These are phyloP conservation scores for Syncephalis plumigaleata DNA, from an alignment of 371 early-diverging fungal species.

Conservation along the genomic window DNA sequence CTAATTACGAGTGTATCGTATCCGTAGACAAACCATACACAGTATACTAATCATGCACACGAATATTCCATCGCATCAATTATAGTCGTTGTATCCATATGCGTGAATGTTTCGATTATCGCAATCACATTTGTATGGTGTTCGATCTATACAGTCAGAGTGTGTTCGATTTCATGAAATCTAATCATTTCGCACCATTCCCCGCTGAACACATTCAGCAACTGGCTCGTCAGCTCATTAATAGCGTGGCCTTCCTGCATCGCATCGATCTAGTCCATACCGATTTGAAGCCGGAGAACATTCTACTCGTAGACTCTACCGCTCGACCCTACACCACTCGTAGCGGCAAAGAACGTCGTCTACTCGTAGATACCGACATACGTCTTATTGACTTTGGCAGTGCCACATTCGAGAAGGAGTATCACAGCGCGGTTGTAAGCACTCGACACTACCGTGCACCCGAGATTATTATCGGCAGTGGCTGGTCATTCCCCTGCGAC, in stretches of 20 bases:
- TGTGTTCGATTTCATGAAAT: constrained; percentile 88
- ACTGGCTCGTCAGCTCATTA: constrained; percentile 59
- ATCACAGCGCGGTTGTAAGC: constrained; percentile 74
- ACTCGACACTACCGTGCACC: constrained; percentile 96
- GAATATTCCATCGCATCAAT: no score
- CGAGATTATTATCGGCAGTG: constrained; percentile 82
- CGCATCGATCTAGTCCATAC: constrained; percentile 70
- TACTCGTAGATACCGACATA: constrained; percentile 54
- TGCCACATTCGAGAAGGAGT: constrained; percentile 86
- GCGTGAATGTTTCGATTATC: constrained; percentile 59
- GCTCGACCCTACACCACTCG: neutral
- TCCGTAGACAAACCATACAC: no score
- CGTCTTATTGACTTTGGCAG: constrained; percentile 91
- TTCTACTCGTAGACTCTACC: constrained; percentile 28
- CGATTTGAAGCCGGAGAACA: constrained; percentile 88
- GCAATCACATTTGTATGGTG: constrained; percentile 93
- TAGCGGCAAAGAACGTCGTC: neutral
- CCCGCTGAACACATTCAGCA: constrained; percentile 66
- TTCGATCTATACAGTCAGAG: constrained; percentile 78
- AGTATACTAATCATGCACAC: no score
- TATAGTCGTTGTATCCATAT: constrained; percentile 38
- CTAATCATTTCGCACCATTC: constrained; percentile 73
- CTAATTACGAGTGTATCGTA: no score
- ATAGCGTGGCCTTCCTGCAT: constrained; percentile 69
- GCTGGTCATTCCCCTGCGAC: constrained; percentile 94